Conservation (phyloP, 805 yeast genomes). For the Metschnikowia corniflorae region DNA sequence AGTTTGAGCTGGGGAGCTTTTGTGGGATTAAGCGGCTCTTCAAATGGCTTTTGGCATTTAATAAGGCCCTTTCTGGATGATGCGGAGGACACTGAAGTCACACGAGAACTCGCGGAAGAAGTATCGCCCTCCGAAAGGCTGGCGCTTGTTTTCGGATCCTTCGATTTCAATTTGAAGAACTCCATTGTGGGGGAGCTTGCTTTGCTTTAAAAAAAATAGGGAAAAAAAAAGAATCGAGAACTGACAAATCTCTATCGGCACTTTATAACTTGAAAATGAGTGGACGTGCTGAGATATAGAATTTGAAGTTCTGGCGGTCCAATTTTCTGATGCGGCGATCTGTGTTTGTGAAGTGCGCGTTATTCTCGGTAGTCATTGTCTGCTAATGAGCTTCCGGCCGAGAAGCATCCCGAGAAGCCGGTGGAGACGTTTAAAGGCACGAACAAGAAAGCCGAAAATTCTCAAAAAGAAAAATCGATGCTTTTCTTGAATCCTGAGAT, state of each 20-base stretch:
- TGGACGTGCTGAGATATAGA: neutral
- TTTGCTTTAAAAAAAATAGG: too few relatives aligned
- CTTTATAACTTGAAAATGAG: neutral
- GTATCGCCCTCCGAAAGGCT: conserved; percentile 13
- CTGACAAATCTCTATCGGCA: neutral
- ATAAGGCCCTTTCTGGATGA: conserved; percentile 22
- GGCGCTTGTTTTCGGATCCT: conserved; percentile 7
- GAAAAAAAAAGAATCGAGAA: neutral
- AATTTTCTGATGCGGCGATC: too few relatives aligned
- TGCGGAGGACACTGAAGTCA: conserved; percentile 12
- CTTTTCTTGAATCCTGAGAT: too few relatives aligned
- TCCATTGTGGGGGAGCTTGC: conserved; percentile 12
- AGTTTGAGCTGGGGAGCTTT: conserved; percentile 29
- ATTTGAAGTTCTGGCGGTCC: neutral
- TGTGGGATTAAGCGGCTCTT: conserved; percentile 34
- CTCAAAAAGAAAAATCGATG: too few relatives aligned
- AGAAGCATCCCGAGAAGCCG: too few relatives aligned
- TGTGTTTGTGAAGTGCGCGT: conserved; percentile 9
- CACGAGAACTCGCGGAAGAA: conserved; percentile 16
- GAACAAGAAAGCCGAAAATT: too few relatives aligned
- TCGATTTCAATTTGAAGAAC: conserved; percentile 10
- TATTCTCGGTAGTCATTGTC: too few relatives aligned
- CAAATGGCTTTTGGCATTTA: conserved; percentile 39
- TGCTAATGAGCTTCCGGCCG: too few relatives aligned
- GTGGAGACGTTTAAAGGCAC: too few relatives aligned